Conservation (phyloP, 2,329 filamentous ascomycete genomes). For the Penicillium sp. region DNA sequence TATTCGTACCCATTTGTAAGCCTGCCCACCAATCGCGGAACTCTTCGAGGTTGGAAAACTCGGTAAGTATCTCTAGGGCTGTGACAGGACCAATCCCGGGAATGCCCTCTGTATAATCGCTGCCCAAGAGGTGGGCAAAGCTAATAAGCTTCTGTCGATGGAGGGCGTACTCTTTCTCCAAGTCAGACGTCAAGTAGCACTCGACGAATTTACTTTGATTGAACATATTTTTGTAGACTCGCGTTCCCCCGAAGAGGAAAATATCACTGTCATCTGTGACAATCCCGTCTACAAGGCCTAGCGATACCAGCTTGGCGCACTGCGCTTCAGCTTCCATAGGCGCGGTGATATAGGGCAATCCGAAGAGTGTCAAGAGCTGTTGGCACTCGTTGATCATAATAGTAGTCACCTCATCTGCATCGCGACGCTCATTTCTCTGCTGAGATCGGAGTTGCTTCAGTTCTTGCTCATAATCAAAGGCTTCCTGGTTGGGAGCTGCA, state of each 20-base stretch:
- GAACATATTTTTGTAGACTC: constrained; percentile 99
- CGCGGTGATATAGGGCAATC: constrained; percentile 92
- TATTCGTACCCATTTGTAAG: constrained; percentile 68
- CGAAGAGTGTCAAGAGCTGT: constrained; percentile 82
- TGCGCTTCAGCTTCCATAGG: constrained; percentile 99
- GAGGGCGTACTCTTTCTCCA: constrained; percentile 86
- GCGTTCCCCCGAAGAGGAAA: constrained; percentile 92
- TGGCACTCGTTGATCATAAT: constrained; percentile 97
- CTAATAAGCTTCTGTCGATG: constrained; percentile 83
- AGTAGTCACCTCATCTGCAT: constrained; percentile 94
- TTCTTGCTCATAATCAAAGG: constrained; percentile 80
- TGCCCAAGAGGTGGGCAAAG: constrained; percentile 85
- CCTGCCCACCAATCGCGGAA: constrained; percentile 87
- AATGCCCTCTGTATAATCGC: constrained; percentile 91
- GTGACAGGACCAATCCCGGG: constrained; percentile 90
- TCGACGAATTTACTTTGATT: constrained; percentile 97
- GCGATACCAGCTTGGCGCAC: constrained; percentile 81
- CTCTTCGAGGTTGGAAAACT: constrained; percentile 70
- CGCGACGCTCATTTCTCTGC: constrained; percentile 91
- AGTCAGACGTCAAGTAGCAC: constrained; percentile 80
- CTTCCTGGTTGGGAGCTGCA: constrained; percentile 66
- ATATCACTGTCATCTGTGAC: constrained; percentile 97
- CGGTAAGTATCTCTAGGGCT: constrained; percentile 87
- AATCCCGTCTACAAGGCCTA: constrained; percentile 92
- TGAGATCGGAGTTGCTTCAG: constrained; percentile 84